These are phyloP conservation scores for Colletotrichum echinochloae DNA, from an alignment of 2,329 filamentous ascomycete species.

Conservation along the genomic window DNA sequence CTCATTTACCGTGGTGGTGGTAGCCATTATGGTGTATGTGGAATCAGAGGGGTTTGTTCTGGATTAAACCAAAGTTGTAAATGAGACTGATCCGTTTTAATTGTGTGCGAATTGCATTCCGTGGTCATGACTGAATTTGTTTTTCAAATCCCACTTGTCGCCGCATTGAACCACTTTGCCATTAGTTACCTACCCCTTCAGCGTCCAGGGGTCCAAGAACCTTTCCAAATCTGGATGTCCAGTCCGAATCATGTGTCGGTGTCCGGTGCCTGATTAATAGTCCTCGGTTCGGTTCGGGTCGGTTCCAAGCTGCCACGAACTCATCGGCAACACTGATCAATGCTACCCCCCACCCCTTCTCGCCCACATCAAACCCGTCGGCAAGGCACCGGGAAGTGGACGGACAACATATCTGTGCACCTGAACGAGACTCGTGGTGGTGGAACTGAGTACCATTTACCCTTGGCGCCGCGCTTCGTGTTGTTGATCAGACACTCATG, in stretches of 20 bases:
- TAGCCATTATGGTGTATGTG: slow-evolving; percentile 44
- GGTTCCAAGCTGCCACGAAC: not conserved
- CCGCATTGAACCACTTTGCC: not conserved
- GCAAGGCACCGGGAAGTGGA: slow-evolving; percentile 14
- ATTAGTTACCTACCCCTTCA: not conserved
- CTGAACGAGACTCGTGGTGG: not conserved
- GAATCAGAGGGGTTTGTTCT: not conserved
- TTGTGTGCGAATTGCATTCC: not conserved
- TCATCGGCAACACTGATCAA: not conserved
- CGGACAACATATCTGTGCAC: not conserved
- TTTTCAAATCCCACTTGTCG: not conserved
- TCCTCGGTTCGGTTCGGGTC: slow-evolving; percentile 35
- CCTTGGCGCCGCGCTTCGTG: not conserved
- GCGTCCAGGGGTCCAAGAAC: not conserved
- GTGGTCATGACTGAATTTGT: slow-evolving; percentile 16
- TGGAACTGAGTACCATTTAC: not conserved
- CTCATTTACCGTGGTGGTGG: slow-evolving; percentile 16
- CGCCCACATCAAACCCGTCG: not conserved
- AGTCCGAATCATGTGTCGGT: not conserved
- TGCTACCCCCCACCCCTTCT: slow-evolving; percentile 9
- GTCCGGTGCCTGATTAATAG: not conserved
- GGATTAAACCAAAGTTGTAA: not conserved
- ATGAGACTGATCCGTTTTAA: not conserved
- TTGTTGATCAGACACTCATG: not conserved
- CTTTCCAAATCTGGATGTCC: not conserved